Evolutionary conservation across 1,284 basidiomycete species (phyloP), one percentile per base, ranked within the genome.

Genomic region (Apiotrichum akiyoshidainum): DNA sequence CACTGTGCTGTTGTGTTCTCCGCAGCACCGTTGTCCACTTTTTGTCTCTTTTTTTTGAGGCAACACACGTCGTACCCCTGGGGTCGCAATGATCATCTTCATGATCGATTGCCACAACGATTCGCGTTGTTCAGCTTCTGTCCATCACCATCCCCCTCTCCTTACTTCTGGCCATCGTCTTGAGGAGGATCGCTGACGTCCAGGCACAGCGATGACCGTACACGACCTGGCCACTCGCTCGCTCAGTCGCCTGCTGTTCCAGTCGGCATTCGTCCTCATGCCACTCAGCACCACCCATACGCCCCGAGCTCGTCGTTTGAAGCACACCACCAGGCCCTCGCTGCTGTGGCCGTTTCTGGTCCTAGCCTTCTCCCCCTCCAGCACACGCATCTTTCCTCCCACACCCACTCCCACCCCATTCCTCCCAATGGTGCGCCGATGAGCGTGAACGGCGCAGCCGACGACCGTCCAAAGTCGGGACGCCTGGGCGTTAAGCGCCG

Each of bases 401-500:
- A 49, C 47, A 49, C 47, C 19, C 47, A 49, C 33, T 13, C n/a
- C 19, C 47, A 49, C 33, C 2, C 33, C 10, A 39, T 39, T 2
- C 37, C 26, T 31, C 26, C 26, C 26, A 31, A 31, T 31, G 26
- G 26, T 31, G 26, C 26, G 26, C 26, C 26, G 26, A 31, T 7
- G 26, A 31, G 7, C 17, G 3, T 44, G 8, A 19, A 41, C 40
- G 17, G 16, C 17, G 40, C n/a, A 8, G 42, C 21, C 37, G 51
- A 35, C n/a, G 41, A 52, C n/a, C 51, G 51, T 11, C 42, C 54
- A 13, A 45, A 55, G 34, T 61, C 64, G 13, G 65, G 68, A 0
- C 53, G 70, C 17, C 64, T 68, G 22, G 70, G 70, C 1, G 60
- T 68, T 39, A 74, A 71, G 58, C 57, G 75, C 19, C 53, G 71